phyloP scores from a whole-genome alignment of 164 flowering plant genomes.

The Sextonia rubra region DNA sequence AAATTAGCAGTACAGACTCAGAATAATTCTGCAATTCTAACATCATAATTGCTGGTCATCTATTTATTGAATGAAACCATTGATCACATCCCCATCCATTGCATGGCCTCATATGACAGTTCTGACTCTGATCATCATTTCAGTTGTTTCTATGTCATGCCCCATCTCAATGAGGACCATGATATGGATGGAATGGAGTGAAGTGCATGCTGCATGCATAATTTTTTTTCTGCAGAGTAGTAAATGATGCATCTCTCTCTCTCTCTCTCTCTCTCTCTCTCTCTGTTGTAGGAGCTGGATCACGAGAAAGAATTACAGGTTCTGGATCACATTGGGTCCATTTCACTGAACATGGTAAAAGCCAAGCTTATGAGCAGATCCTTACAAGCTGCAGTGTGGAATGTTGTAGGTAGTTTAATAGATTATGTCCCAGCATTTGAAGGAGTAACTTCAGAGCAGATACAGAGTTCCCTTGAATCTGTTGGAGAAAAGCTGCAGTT shows the following conservation, averaged over 20 bases:
- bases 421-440: slow-evolving; percentile 25
- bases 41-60: too few species aligned
- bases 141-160: too few species aligned
- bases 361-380: slow-evolving; percentile 56
- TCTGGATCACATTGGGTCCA: slow-evolving; percentile 54
- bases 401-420: slow-evolving; percentile 34
- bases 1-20: too few species aligned
- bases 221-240: too few species aligned
- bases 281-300: slow-evolving; percentile 59
- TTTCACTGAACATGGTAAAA: slow-evolving; percentile 42
- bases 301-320: slow-evolving; percentile 36
- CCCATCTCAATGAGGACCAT: too few species aligned
- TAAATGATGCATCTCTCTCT: background rate
- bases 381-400: slow-evolving; percentile 68
- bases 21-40: too few species aligned
- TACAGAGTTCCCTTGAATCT: slow-evolving; percentile 38
- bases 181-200: too few species aligned
- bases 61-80: too few species aligned
- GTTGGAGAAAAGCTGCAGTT: slow-evolving; percentile 69
- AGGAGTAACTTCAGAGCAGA: slow-evolving; percentile 28
- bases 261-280: background rate
- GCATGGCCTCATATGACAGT: too few species aligned
- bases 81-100: too few species aligned
- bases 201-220: too few species aligned
- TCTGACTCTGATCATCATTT: too few species aligned